Percentiles rank a stretch among this genome's conserved stretches.
These are phyloP conservation scores for Suhomyces guaymorum DNA, from an alignment of 1,139 yeast species.

Conservation along the genomic window DNA sequence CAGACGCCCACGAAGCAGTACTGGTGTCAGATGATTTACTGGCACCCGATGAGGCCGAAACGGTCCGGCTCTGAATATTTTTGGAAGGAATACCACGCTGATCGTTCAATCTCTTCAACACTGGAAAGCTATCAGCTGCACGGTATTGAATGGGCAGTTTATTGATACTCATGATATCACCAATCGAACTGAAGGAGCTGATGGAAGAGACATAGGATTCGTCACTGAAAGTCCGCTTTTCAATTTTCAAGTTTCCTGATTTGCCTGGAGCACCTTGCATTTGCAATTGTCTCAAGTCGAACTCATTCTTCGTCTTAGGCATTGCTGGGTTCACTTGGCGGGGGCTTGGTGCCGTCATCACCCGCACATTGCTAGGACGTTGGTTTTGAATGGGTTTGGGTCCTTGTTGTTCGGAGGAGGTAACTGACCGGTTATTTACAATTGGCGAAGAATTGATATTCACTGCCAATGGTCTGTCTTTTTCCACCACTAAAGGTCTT, in stretches of 20 bases:
- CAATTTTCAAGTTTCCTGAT: slow-evolving; percentile 17
- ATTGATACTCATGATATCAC: slow-evolving; percentile 30
- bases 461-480: too few species aligned
- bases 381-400: neutral
- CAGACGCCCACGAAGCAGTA: slow-evolving; percentile 35
- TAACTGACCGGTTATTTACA: too few species aligned
- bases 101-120: slow-evolving; percentile 4
- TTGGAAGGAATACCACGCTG: slow-evolving; percentile 2
- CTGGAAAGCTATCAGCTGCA: slow-evolving; percentile 5
- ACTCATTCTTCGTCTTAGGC: slow-evolving; percentile 3
- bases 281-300: slow-evolving; percentile 5
- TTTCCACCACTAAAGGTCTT: too few species aligned
- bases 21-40: slow-evolving; percentile 14
- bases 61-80: slow-evolving; percentile 1
- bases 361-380: slow-evolving; percentile 10
- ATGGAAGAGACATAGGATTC: slow-evolving; percentile 42
- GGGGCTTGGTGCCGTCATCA: slow-evolving; percentile 5
- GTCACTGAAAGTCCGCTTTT: slow-evolving; percentile 39
- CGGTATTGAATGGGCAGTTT: slow-evolving; percentile 9
- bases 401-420: too few species aligned
- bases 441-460: too few species aligned
- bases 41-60: slow-evolving; percentile 9
- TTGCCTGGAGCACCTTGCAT: neutral
- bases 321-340: neutral
- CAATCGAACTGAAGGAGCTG: slow-evolving; percentile 40